Conservation (phyloP, 2,329 filamentous ascomycete genomes). For the Colletotrichum sp. region DNA sequence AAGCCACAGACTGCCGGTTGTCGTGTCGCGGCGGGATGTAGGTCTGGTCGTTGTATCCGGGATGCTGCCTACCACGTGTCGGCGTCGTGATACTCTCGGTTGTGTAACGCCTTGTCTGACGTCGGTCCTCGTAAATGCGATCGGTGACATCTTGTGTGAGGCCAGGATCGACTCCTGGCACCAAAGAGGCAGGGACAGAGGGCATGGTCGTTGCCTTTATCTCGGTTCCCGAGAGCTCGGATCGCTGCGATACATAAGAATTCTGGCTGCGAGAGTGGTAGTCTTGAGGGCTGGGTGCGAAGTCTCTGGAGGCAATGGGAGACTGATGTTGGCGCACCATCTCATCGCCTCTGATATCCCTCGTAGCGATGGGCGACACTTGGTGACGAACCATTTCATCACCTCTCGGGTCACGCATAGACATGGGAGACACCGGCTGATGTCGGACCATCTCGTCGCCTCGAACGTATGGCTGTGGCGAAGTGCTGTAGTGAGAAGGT, state of each 20-base stretch:
- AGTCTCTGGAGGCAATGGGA: slow-evolving; percentile 25
- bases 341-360: slow-evolving; percentile 7
- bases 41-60: slow-evolving; percentile 25
- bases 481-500: slow-evolving; percentile 33
- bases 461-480: slow-evolving; percentile 22
- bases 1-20: slow-evolving; percentile 43
- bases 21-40: slow-evolving; percentile 49
- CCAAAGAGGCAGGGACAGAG: slow-evolving; percentile 59
- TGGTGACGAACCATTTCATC: slow-evolving; percentile 1
- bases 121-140: slow-evolving; percentile 61
- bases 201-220: slow-evolving; percentile 47
- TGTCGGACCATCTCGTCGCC: slow-evolving; percentile 15
- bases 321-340: slow-evolving; percentile 10
- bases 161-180: slow-evolving; percentile 64
- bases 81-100: slow-evolving; percentile 43
- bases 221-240: slow-evolving; percentile 41
- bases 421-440: slow-evolving; percentile 2
- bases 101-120: slow-evolving; percentile 51
- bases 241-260: slow-evolving; percentile 34
- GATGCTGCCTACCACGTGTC: slow-evolving; percentile 44
- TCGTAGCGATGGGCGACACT: background rate
- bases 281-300: slow-evolving; percentile 35
- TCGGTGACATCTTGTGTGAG: slow-evolving; percentile 63
- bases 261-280: slow-evolving; percentile 33
- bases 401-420: background rate